Base-by-base conservation (phyloP, 495 filamentous ascomycete species). In the Xylaria nigripes region DNA sequence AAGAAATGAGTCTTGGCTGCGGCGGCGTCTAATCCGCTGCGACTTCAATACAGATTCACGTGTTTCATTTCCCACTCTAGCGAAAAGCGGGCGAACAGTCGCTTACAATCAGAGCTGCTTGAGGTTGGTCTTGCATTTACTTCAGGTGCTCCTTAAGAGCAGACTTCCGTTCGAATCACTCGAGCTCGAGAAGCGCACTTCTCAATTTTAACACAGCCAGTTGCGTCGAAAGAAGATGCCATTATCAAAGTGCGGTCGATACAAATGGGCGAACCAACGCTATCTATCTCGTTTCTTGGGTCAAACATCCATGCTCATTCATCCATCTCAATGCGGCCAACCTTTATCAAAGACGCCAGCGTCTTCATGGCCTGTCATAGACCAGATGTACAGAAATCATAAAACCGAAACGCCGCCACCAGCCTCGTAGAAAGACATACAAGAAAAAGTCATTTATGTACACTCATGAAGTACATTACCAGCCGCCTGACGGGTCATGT, bases 281-380 rank as follows among this genome's bases (percentile, higher is more conserved):
- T 23, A 42, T 55, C 45, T 48, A 48, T 48, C 45, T 55, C 24
- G 44, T 55, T 19, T 48, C 36, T 19, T 55, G n/a, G 47, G 25
- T 34, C 29, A 34, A 30, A 34, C 45, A 24, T 41, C 30, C 46
- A 36, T 42, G 36, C 45, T 50, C 45, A 55, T 55, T 45, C 46
- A 45, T 45, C 45, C 46, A n/a, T 49, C 29, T 55, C 40, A 36
- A 49, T 50, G 22, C 46, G 38, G 23, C 15, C 46, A 21, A n/a
- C 45, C 23, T 22, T 23, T 50, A n/a, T 19, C 50, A 24, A 7
- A 50, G 22, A 42, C 41, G 21, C 9, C 40, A 49, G 25, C 24
- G 22, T 55, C 22, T 19, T 47, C 12, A 55, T 55, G 45, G 46
- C 22, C 53, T 49, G 53, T 29, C 53, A 45, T 24, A 55, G 27